A percentile compares a stretch with the other conserved stretches of the same genome.
These are phyloP conservation scores for Pyrus pyrifolia DNA, from an alignment of 306 rosid species.

Conservation along the genomic window DNA sequence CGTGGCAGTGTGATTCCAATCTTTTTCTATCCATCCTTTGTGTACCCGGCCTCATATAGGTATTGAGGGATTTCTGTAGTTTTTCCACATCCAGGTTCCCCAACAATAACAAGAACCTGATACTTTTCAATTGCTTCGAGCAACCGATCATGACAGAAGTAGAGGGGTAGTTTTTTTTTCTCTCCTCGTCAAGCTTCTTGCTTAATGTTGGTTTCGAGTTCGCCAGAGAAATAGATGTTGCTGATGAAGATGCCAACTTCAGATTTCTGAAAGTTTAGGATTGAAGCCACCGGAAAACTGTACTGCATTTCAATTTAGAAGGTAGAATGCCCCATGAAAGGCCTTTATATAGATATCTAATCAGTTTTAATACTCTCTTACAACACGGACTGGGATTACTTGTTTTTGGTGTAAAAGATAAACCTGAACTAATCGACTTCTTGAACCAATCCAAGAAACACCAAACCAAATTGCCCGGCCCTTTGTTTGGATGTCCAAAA, in stretches of 20 bases:
- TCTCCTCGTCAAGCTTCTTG: conserved; percentile 40
- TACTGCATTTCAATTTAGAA: too few relatives aligned
- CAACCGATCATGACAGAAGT: conserved; percentile 29
- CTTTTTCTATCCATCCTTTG: conserved; percentile 72
- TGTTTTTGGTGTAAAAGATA: too few relatives aligned
- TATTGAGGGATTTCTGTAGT: conserved; percentile 95
- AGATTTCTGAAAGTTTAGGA: background rate
- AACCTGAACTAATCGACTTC: too few relatives aligned
- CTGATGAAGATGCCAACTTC: background rate
- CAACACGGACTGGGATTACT: too few relatives aligned
- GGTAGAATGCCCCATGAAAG: too few relatives aligned
- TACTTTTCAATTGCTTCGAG: conserved; percentile 52
- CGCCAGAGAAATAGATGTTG: background rate
- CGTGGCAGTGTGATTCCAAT: conserved; percentile 87
- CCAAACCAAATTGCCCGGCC: too few relatives aligned
- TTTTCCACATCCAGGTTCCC: conserved; percentile 89
- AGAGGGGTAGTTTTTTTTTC: conserved; percentile 59
- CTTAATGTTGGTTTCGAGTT: background rate
- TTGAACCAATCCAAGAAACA: too few relatives aligned
- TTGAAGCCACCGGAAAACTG: too few relatives aligned
- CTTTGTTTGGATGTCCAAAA: too few relatives aligned
- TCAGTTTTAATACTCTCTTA: too few relatives aligned
- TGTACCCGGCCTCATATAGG: conserved; percentile 88
- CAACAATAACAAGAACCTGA: conserved; percentile 87
- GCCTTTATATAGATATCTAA: too few relatives aligned